Conservation (phyloP, 768 basidiomycete genomes). For the Mycena amicta region DNA sequence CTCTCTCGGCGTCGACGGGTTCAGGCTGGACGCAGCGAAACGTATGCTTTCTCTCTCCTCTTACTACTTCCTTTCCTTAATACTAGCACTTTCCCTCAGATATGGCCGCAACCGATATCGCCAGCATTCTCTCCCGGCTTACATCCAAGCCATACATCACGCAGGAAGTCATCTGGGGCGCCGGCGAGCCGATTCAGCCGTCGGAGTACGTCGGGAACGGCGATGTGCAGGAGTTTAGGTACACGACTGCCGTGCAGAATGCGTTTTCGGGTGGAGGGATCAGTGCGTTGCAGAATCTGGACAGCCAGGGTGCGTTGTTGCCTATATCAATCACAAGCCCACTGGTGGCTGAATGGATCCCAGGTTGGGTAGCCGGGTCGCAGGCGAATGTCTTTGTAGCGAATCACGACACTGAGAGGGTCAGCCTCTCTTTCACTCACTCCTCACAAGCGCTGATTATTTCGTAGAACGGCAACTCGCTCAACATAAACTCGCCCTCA, state of each 20-base stretch:
- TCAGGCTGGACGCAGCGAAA: constrained; percentile 68
- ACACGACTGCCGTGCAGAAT: constrained; percentile 51
- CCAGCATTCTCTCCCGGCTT: constrained; percentile 53
- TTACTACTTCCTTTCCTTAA: not conserved
- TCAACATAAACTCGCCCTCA: constrained; percentile 61
- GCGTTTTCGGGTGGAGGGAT: constrained; percentile 58
- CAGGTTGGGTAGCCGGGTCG: constrained; percentile 60
- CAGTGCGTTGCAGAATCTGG: constrained; percentile 51
- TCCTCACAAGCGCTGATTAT: not conserved
- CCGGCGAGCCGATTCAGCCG: constrained; percentile 53
- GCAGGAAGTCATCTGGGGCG: constrained; percentile 61
- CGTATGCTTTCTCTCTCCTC: constrained; percentile 35
- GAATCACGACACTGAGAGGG: constrained; percentile 73
- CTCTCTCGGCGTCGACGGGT: constrained; percentile 62
- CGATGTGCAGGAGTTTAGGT: constrained; percentile 72
- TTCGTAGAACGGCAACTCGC: constrained; percentile 49
- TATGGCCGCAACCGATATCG: constrained; percentile 54
- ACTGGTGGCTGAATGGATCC: too few species aligned
- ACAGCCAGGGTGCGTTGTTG: constrained; percentile 44
- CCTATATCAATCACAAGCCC: too few species aligned
- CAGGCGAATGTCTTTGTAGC: constrained; percentile 66
- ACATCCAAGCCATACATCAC: constrained; percentile 54
- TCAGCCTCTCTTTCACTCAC: constrained; percentile 20
- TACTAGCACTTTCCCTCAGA: constrained; percentile 38
- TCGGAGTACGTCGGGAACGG: constrained; percentile 59